These are phyloP conservation scores for Mrakia gelida DNA, from an alignment of 768 basidiomycete genomes.

Conservation along the genomic window DNA sequence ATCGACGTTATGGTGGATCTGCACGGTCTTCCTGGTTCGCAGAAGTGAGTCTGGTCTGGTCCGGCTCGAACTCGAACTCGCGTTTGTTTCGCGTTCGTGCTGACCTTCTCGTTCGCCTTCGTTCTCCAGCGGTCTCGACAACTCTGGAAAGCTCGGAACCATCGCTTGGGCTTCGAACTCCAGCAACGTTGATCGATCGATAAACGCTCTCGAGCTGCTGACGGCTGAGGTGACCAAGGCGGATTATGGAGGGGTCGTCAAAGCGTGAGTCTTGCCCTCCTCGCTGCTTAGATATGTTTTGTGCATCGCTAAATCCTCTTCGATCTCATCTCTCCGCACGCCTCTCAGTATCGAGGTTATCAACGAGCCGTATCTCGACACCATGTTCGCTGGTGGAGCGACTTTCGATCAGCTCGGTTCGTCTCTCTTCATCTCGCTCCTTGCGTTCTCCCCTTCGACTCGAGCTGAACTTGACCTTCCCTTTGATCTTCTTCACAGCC, in stretches of 20 bases:
- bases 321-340: too few species aligned
- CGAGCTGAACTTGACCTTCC: too few species aligned
- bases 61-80: not conserved
- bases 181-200: constrained; percentile 21
- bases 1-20: constrained; percentile 31
- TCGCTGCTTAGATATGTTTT: not conserved
- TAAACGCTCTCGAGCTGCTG: constrained; percentile 8
- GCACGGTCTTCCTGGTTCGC: constrained; percentile 26
- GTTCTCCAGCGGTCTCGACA: constrained; percentile 2
- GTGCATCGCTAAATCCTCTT: too few species aligned
- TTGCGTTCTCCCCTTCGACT: too few species aligned
- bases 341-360: constrained; percentile 20
- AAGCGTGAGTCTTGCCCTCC: constrained; percentile 6
- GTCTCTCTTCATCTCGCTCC: not conserved
- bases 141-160: not conserved
- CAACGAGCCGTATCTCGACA: constrained; percentile 25
- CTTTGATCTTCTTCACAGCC: not conserved
- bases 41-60: not conserved
- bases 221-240: constrained; percentile 10
- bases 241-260: constrained; percentile 24
- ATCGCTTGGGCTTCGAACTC: constrained; percentile 20
- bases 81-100: not conserved
- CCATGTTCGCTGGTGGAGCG: constrained; percentile 1
- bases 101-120: not conserved
- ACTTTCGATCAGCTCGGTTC: constrained; percentile 15